Conservation (phyloP, 768 basidiomycete species). For the Russula virescens region DNA sequence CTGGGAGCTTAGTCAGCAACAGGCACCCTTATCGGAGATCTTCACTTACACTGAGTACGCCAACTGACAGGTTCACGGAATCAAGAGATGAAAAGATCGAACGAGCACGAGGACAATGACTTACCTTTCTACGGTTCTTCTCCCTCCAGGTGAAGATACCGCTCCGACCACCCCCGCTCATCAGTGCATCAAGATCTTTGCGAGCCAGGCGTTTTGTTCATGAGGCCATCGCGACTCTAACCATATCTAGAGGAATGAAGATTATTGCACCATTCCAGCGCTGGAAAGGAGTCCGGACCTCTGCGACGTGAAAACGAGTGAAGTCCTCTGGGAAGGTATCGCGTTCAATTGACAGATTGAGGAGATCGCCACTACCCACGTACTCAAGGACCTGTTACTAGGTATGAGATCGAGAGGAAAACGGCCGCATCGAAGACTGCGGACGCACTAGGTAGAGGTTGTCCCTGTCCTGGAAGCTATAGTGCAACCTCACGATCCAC, state of each 20-base stretch:
- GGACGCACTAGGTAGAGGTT: constrained; percentile 83
- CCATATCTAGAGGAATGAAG: constrained; percentile 56
- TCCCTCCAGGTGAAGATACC: constrained; percentile 96
- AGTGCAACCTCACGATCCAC: constrained; percentile 92
- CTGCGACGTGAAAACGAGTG: constrained; percentile 90
- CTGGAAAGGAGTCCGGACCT: constrained; percentile 45
- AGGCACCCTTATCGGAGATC: constrained; percentile 1
- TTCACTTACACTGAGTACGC: constrained; percentile 80
- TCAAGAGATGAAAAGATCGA: constrained; percentile 20
- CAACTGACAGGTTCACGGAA: constrained; percentile 41
- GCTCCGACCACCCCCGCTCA: constrained; percentile 76
- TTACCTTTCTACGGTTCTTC: constrained; percentile 85
- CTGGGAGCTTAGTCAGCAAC: constrained; percentile 39
- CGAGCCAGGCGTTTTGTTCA: constrained; percentile 76
- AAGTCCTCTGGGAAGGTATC: constrained; percentile 90
- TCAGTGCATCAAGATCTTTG: constrained; percentile 75
- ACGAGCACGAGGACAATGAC: constrained; percentile 29
- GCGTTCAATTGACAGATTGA: constrained; percentile 90
- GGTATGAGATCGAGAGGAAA: constrained; percentile 46
- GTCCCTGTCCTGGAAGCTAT: constrained; percentile 94
- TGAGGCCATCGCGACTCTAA: constrained; percentile 72
- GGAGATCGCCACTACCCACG: constrained; percentile 94
- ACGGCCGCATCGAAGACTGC: constrained; percentile 17
- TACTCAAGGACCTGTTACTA: constrained; percentile 82
- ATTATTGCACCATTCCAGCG: constrained; percentile 6